Base-by-base conservation (phyloP, 257 asterid genomes). In the Nicotiana obtusifolia region DNA sequence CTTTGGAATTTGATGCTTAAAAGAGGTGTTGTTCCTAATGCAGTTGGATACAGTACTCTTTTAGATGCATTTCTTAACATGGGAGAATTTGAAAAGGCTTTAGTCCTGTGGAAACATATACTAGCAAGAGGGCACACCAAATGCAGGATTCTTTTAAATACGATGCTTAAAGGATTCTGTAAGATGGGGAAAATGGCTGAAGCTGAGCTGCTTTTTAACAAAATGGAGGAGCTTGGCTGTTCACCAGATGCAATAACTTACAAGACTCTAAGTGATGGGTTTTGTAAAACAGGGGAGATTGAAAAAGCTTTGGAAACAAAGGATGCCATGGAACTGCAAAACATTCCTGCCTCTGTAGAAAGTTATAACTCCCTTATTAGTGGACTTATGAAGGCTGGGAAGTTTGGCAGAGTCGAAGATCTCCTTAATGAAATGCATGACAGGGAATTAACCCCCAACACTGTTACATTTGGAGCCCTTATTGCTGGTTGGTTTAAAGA, bases 391-490 rank as follows among this genome's bases (percentile, higher is more conserved):
- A 90, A 84, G 87, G 93, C 90, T 37, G 87, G 85, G 44, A 91
- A 86, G 83, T 85, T 89, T 3, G 81, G 84, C 80, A 77, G 86
- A 86, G 83, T 92, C 11, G 26, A 89, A n/a, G 86, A 84, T 60
- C 67, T 92, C 83, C 88, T 93, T 59, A 78, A 82, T 13, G 98
- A 94, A 88, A 83, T 93, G 86, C 83, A 83, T 62, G 83, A 77
- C 10, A 88, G 83, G 82, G 92, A 90, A 78, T 77, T 93, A 78
- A 73, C 80, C 83, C 92, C 92, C 68, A 92, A 87, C 78, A 78
- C 89, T 83, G 86, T 92, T 76, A 94, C 99, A 31, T 94, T 91
- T 79, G 99, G 99, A 83, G 80, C 97, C 83, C 94, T 96, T 64
- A 93, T 96, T 57, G 79, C 84, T 54, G 99, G 98, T 73, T 96